Base-by-base conservation (phyloP, 306 rosid species). In the Glycine soja region DNA sequence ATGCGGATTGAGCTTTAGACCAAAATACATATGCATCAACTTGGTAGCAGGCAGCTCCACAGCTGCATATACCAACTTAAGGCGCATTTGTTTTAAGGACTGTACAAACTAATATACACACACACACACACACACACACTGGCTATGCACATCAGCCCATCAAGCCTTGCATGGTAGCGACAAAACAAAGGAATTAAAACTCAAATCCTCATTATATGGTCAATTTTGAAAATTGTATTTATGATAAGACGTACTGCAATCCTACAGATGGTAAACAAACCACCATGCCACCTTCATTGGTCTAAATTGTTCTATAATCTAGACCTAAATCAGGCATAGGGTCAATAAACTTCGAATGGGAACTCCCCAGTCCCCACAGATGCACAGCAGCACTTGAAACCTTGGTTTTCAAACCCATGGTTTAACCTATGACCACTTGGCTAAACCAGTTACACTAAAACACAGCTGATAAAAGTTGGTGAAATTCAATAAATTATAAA, bases 21-120 rank as follows among this genome's bases (percentile, higher is more conserved):
- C 75, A 13, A 67, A 52, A 53, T 15, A 67, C 11, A 78, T 38
- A 42, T 19, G 52, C 30, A 52, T 40, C 66, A 66, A 66, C 30
- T 66, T 38, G 75, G 75, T 66, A 68, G 54, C 46, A 77, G 54
- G 65, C 66, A 52, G 46, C 10, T 34, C 16, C 18, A 13, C 2
- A 36, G 75, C 52, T 16, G 53, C 45, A 77, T 66, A 12, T 11
- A 59, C 8, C 73, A 36, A n/a, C 70, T 14, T 70, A 1, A 48
- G 42, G 24, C 6, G 2, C 43, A 70, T 11, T 47, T 47, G 30
- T 24, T 47, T 70, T 70, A 47, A 70, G 58, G 43, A 70, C 10
- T 68, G 74, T 43, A 45, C 30, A n/a, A n/a, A n/a, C n/a, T n/a
- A n/a, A n/a, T n/a, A n/a, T n/a, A n/a, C n/a, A n/a, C n/a, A n/a